These are phyloP conservation scores for Sporothrix protearum DNA, from an alignment of 2,329 filamentous ascomycete genomes.

Conservation along the genomic window DNA sequence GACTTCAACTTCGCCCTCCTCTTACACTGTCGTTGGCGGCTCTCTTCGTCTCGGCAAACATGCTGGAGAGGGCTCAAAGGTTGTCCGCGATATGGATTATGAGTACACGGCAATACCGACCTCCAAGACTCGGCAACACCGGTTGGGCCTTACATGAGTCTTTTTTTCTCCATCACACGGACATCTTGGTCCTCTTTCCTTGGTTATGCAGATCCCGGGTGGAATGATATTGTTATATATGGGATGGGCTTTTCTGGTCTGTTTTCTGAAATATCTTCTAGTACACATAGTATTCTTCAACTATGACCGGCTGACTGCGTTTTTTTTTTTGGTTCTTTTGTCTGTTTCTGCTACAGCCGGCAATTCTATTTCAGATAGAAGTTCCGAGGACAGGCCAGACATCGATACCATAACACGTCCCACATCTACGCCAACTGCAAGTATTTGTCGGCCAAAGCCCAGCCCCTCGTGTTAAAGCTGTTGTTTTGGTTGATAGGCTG, in stretches of 20 bases:
- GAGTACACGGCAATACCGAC: not conserved
- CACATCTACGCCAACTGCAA: not conserved
- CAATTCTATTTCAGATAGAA: not conserved
- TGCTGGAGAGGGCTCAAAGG: not conserved
- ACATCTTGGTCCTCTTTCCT: not conserved
- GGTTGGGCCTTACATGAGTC: not conserved
- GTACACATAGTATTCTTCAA: not conserved
- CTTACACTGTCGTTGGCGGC: not conserved
- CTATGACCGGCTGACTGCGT: not conserved
- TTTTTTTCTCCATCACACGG: not conserved
- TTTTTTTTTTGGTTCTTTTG: not conserved
- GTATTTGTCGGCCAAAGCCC: not conserved
- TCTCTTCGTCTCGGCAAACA: not conserved
- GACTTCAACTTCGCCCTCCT: not conserved
- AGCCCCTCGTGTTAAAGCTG: no score
- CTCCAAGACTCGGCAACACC: not conserved
- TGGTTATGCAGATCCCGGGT: not conserved
- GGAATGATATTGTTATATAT: not conserved
- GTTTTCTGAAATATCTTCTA: not conserved
- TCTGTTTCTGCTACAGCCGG: not conserved
- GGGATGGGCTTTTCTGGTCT: not conserved
- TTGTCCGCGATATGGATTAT: not conserved
- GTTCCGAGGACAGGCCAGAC: not conserved
- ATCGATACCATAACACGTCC: not conserved
- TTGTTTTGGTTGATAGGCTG: no score